These are phyloP conservation scores for Antitrichia curtipendula DNA, from an alignment of 225 moss, liverwort and hornwort species.

Conservation along the genomic window DNA sequence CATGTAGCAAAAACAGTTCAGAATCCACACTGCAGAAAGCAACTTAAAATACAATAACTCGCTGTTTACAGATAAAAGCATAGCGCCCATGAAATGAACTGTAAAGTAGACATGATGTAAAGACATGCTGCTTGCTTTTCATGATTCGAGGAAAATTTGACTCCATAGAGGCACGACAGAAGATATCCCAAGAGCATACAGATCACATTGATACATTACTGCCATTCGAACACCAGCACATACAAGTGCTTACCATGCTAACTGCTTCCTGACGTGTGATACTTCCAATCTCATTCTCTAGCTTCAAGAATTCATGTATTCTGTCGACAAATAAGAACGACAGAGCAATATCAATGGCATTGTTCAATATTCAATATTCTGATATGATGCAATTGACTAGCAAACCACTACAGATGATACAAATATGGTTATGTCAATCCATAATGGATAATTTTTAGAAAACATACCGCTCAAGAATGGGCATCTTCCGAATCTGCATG, in stretches of 20 bases:
- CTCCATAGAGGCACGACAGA: not conserved
- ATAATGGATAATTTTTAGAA: not conserved
- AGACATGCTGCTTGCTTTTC: not conserved
- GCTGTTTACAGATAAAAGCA: not conserved
- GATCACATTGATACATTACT: not conserved
- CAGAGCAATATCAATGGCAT: not conserved
- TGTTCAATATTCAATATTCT: not conserved
- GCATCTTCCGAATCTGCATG: slow-evolving; percentile 75
- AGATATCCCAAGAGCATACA: not conserved
- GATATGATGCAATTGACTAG: not conserved
- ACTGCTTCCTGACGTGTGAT: slow-evolving; percentile 95
- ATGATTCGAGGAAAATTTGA: not conserved
- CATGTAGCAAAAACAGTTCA: not conserved
- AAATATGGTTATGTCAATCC: not conserved
- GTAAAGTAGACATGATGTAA: not conserved
- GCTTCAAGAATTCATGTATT: slow-evolving; percentile 89
- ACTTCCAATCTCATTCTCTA: slow-evolving; percentile 96
- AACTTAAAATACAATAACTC: not conserved
- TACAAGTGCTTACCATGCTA: slow-evolving; percentile 62
- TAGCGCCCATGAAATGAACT: not conserved
- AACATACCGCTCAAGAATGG: slow-evolving; percentile 64
- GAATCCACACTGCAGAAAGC: not conserved
- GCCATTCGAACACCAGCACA: not conserved
- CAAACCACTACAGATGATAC: not conserved
- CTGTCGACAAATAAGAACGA: slow-evolving; percentile 17